Conservation (phyloP, 176 grass and related monocot species). For the Musa troglodytarum region DNA sequence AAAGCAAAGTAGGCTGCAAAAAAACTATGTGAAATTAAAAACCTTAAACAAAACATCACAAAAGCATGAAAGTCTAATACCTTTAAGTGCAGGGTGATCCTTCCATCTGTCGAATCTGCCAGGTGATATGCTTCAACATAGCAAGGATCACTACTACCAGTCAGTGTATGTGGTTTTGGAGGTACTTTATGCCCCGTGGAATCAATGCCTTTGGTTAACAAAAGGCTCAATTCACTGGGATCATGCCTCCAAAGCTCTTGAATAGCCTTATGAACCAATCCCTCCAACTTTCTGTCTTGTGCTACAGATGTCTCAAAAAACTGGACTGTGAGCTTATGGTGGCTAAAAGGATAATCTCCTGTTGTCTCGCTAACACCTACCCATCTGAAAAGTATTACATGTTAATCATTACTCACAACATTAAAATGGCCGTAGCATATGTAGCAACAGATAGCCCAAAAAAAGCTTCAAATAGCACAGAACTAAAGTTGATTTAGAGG, state of each 20-base stretch:
- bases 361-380: conserved; percentile 75
- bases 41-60: background rate
- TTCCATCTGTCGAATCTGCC: conserved; percentile 80
- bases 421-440: background rate
- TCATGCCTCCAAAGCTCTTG: conserved; percentile 84
- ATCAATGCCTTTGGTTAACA: conserved; percentile 75
- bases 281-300: conserved; percentile 95
- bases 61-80: conserved; percentile 8
- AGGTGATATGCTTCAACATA: conserved; percentile 97
- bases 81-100: conserved; percentile 91
- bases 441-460: background rate
- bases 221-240: conserved; percentile 60
- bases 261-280: conserved; percentile 95
- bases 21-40: background rate
- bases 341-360: conserved; percentile 97
- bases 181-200: conserved; percentile 61
- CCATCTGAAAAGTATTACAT: conserved; percentile 54
- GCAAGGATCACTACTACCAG: conserved; percentile 90
- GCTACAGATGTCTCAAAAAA: conserved; percentile 76
- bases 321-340: conserved; percentile 96
- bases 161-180: conserved; percentile 64
- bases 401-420: background rate
- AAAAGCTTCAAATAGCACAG: background rate
- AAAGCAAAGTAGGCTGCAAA: too few species aligned
- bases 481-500: background rate